Percentiles rank a stretch among this genome's conserved stretches.
These are phyloP conservation scores for Marchantia polymorpha DNA, from an alignment of 225 moss, liverwort and hornwort species.

Conservation along the genomic window DNA sequence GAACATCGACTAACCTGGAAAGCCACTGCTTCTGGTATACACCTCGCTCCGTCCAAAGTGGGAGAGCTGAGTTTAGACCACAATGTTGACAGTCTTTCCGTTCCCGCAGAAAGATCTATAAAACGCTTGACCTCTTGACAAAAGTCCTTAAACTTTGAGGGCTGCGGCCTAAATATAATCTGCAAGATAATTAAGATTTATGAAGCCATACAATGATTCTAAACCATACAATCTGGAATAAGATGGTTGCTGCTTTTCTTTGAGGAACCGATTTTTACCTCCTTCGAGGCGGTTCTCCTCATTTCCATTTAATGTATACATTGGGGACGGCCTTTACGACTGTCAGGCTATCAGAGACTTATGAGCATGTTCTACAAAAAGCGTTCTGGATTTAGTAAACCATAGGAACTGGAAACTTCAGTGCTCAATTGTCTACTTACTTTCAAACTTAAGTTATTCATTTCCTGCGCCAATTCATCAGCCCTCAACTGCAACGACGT, in stretches of 20 bases:
- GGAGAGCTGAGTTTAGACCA: constrained; percentile 39
- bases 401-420: neutral
- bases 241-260: too few relatives aligned
- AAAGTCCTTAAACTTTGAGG: constrained; percentile 63
- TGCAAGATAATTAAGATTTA: constrained; percentile 23
- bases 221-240: neutral
- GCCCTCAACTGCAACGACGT: constrained; percentile 38
- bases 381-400: too few relatives aligned
- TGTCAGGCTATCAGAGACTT: neutral
- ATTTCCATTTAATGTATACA: too few relatives aligned
- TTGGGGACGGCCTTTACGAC: neutral
- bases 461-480: constrained; percentile 50
- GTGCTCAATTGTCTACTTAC: constrained; percentile 7
- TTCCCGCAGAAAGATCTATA: constrained; percentile 49
- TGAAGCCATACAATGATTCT: neutral
- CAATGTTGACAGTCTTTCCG: constrained; percentile 54
- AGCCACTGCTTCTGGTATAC: constrained; percentile 22
- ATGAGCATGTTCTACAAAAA: too few relatives aligned
- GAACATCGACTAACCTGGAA: constrained; percentile 31
- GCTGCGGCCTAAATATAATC: constrained; percentile 70
- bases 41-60: neutral
- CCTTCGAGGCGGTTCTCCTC: too few relatives aligned
- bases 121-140: constrained; percentile 65
- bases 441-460: constrained; percentile 40
- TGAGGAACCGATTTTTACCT: too few relatives aligned